These are phyloP conservation scores for Globisporangium uncinulatum DNA, from an alignment of 352 stramenopile species.

Conservation along the genomic window DNA sequence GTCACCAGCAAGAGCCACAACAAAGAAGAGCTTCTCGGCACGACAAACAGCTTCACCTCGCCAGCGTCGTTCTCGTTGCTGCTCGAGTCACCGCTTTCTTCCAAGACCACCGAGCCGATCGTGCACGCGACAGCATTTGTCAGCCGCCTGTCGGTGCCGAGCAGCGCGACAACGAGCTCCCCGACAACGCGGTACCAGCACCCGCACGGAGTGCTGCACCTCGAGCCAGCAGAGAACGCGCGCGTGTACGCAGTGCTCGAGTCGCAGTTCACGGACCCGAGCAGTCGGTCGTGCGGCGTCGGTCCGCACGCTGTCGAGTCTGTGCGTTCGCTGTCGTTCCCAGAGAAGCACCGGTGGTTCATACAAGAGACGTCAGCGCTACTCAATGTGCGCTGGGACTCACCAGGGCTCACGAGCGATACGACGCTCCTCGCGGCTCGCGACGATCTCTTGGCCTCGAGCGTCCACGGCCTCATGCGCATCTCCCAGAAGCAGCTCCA, in stretches of 20 bases:
- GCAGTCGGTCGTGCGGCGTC: constrained; percentile 14
- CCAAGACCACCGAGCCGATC: constrained; percentile 16
- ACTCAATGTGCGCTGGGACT: constrained; percentile 30
- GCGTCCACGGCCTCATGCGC: constrained; percentile 23
- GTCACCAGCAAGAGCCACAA: not conserved
- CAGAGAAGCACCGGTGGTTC: constrained; percentile 52
- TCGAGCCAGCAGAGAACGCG: constrained; percentile 23
- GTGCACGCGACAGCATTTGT: constrained; percentile 36
- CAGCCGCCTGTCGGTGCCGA: constrained; percentile 13
- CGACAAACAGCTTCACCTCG: constrained; percentile 2
- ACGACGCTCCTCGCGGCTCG: constrained; percentile 27
- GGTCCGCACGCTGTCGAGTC: constrained; percentile 28
- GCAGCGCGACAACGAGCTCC: not conserved
- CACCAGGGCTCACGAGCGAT: constrained; percentile 17
- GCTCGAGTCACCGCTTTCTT: not conserved
- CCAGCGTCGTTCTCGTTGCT: constrained; percentile 8
- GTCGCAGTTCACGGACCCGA: constrained; percentile 11
- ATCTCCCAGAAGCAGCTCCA: constrained; percentile 29
- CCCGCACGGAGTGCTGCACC: constrained; percentile 15
- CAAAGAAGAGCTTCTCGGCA: constrained; percentile 4
- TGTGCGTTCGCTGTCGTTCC: constrained; percentile 33
- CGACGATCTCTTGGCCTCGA: constrained; percentile 31
- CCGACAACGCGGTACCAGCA: constrained; percentile 8
- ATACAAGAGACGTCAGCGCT: constrained; percentile 42
- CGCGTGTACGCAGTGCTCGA: constrained; percentile 24